Evolutionary conservation across 345 rosid species (phyloP).

Genomic region (Acer saccharum): DNA sequence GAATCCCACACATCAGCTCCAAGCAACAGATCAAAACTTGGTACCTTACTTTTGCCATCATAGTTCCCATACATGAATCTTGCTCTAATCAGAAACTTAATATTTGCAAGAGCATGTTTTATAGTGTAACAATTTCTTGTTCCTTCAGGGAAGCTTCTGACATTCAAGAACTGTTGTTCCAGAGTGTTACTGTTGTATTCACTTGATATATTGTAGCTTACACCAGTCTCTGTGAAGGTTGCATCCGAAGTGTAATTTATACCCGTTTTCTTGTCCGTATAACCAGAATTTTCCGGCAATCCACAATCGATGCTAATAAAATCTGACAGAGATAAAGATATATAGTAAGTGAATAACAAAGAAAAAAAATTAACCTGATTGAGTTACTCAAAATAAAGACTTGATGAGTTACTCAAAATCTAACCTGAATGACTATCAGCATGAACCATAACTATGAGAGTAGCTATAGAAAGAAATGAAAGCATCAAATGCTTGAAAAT

Average conservation of each 20-base stretch:
- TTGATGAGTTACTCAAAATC: too few relatives aligned
- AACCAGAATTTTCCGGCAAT: background rate
- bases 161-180: background rate
- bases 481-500: too few relatives aligned
- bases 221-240: background rate
- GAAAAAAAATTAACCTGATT: too few relatives aligned
- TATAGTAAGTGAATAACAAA: too few relatives aligned
- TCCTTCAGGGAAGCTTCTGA: conserved; percentile 23
- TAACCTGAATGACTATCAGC: too few relatives aligned
- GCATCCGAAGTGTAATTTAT: conserved; percentile 9
- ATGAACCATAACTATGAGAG: too few relatives aligned
- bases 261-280: background rate
- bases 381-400: too few relatives aligned
- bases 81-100: conserved; percentile 24
- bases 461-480: too few relatives aligned
- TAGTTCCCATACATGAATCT: conserved; percentile 33
- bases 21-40: conserved; percentile 12
- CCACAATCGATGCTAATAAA: conserved; percentile 16
- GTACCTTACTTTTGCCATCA: conserved; percentile 6
- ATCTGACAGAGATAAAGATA: background rate
- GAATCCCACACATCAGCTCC: conserved; percentile 23
- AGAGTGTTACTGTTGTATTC: background rate
- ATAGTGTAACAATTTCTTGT: conserved; percentile 27
- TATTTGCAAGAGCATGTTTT: background rate
- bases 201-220: background rate